phyloP scores from a whole-genome alignment of 805 yeast genomes.

The Metschnikowia matae region DNA sequence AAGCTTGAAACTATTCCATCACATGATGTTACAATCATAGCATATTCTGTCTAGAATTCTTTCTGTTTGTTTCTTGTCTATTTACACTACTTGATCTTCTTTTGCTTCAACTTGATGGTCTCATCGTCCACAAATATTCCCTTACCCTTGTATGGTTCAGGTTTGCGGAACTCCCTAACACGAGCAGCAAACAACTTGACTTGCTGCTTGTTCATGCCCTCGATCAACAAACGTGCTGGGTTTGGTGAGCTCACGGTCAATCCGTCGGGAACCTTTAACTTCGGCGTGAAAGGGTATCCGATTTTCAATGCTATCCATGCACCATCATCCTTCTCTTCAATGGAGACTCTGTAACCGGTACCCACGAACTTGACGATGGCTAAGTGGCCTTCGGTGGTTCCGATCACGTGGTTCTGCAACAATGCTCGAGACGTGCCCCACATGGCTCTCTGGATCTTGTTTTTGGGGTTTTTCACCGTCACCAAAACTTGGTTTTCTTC shows the following conservation, averaged over 20 bases:
- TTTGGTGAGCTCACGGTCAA: conserved; percentile 72
- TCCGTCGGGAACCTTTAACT: conserved; percentile 72
- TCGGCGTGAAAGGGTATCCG: conserved; percentile 81
- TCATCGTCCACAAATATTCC: conserved; percentile 92
- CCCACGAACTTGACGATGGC: conserved; percentile 88
- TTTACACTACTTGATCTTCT: conserved; percentile 73
- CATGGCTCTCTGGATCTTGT: conserved; percentile 73
- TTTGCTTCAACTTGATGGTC: conserved; percentile 83
- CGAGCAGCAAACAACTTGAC: conserved; percentile 86
- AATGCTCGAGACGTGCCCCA: conserved; percentile 93
- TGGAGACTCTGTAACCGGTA: conserved; percentile 89
- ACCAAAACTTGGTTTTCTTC: conserved; percentile 44
- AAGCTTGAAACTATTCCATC: too few relatives aligned
- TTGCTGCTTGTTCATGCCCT: conserved; percentile 84
- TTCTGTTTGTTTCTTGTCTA: neutral
- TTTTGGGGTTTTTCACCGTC: conserved; percentile 49
- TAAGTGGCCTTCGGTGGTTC: conserved; percentile 91
- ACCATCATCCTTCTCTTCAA: conserved; percentile 54
- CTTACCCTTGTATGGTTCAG: conserved; percentile 98
- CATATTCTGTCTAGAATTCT: neutral
- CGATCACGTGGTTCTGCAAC: conserved; percentile 71
- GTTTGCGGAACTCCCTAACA: conserved; percentile 82
- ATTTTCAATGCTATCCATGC: conserved; percentile 72
- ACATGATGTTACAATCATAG: neutral
- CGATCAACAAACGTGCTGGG: conserved; percentile 80